Evolutionary conservation across 257 asterid species (phyloP).

Genomic region (Solanum clarkiae): DNA sequence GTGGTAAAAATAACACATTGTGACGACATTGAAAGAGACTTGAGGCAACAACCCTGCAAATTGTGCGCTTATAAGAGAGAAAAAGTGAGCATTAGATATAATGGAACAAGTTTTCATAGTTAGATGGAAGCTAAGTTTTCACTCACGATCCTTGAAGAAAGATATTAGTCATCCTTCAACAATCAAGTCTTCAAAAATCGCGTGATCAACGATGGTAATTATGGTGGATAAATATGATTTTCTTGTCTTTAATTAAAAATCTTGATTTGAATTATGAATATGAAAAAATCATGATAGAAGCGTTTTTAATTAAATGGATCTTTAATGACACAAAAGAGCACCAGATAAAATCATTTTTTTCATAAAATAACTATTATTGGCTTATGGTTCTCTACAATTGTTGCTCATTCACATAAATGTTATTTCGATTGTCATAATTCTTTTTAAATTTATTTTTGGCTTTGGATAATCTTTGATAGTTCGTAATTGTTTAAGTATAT

Average conservation of each 20-base stretch:
- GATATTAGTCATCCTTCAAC: neutral
- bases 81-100: neutral
- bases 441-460: neutral
- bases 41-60: neutral
- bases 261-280: no score
- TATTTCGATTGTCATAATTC: neutral
- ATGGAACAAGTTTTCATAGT: no score
- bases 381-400: neutral
- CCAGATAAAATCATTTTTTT: neutral
- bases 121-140: no score
- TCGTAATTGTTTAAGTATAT: neutral
- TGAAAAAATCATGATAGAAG: no score
- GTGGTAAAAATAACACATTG: neutral
- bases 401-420: neutral
- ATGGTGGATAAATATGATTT: neutral
- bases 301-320: no score
- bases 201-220: rapidly evolving
- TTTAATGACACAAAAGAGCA: neutral
- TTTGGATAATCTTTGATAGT: no score
- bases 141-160: neutral
- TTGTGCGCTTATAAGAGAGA: neutral
- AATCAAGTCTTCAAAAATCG: neutral
- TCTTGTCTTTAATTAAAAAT: no score
- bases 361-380: neutral
- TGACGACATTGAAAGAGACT: neutral